Evolutionary conservation across 148 eudicot genomes (phyloP), one percentile per base, ranked within the genome.

Genomic region (Nyssa sinensis): DNA sequence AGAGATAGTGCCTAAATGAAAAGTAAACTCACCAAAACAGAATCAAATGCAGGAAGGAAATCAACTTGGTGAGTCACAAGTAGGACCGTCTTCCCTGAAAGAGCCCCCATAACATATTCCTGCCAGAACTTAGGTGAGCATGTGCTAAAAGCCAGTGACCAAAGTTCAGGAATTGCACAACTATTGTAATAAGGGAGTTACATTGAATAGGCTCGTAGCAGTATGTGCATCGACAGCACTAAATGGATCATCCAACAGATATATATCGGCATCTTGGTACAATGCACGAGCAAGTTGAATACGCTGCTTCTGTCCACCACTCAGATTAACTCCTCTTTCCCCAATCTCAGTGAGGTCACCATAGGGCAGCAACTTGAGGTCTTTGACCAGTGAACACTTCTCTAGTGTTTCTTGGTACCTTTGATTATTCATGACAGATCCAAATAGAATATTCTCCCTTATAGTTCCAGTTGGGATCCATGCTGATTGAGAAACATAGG

Each of bases 211-310:
- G 30, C 72, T 72, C 8, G 75, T 72, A 8, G 80, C 80, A 6
- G 80, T 78, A 39, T 71, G 80, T 4, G 76, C 80, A 66, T 78
- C 80, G 9, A 78, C 80, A 17, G 76, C 80, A 58, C 80, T 78
- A 61, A 78, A 78, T 25, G 80, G 80, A 66, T 78, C 80, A 58
- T 78, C 76, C 76, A 78, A 28, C 14, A 78, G 70, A 31, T 78
- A 78, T 14, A 72, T 23, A 78, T 78, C 76, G 5, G 71, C 71
- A 66, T 78, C 64, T n/a, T 78, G 76, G 57, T 78, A 78, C 39
- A 78, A 66, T 23, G 80, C 80, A 37, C 80, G 76, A 5, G 80
- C 80, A 17, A 78, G 76, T 19, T 78, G 80, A 32, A 78, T 34
- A 27, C 76, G 41, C 67, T 78, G 80, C 72, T 72, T 78, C 66